Evolutionary conservation across 768 basidiomycete species (phyloP), one percentile per base, ranked within the genome.

Genomic region (Zangia roseola): DNA sequence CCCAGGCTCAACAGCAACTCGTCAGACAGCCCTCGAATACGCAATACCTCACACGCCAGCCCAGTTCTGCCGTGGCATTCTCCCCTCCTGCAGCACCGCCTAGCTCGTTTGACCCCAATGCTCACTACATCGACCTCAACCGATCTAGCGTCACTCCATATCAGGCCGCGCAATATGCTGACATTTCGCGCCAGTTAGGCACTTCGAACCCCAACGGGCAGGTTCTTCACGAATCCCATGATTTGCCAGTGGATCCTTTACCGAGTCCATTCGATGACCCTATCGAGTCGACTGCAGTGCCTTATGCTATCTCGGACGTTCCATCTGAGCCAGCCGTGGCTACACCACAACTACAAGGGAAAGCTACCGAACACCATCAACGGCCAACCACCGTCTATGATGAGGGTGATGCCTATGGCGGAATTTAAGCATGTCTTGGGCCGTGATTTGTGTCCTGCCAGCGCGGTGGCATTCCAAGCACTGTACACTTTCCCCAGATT

Each of bases 111-210:
- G 61, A 67, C 4, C 47, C 49, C 16, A 45, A 58, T 12, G 58
- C 71, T 10, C 78, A 82, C 51, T 88, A 89, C 47, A 73, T 82
- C 31, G 83, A 89, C 56, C 71, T 90, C 35, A 71, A 68, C 60
- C 76, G 88, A 37, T 81, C 82, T 16, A 87, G 86, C 57, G 79
- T 88, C 3, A 82, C 86, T 4, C 86, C 87, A 0, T 86, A 76
- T 75, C 88, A 90, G 60, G 87, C 84, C 34, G 76, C 74, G 0
- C 88, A 90, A 62, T 89, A 89, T 58, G 79, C 74, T 17, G 86
- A 84, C 57, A 88, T 88, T 47, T 79, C 83, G 6, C 72, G 76
- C 56, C 77, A 71, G 17, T 64, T 90, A 34, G 76, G 80, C 6
- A 31, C 56, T 50, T 26, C 50, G 35, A 43, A 69, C 23, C 59